Conservation (phyloP, 2,329 filamentous ascomycete species). For the Xylaria sp. region DNA sequence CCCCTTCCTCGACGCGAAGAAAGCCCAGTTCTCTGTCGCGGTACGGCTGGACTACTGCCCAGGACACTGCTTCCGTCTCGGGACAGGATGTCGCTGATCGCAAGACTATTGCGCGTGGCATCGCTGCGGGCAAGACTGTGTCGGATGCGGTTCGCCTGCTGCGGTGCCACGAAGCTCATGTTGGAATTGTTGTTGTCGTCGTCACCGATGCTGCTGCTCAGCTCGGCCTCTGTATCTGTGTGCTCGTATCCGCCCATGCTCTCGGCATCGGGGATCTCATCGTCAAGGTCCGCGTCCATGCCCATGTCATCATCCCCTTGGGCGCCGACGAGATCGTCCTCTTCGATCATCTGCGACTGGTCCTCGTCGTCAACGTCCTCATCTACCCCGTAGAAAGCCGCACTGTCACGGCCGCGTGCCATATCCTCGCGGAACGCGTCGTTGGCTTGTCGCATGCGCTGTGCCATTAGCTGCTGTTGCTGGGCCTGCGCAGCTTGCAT, state of each 20-base stretch:
- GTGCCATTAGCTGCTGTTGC: conserved; percentile 61
- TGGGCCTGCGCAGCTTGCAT: conserved; percentile 52
- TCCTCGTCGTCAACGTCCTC: conserved; percentile 67
- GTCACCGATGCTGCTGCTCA: conserved; percentile 60
- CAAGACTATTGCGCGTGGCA: conserved; percentile 63
- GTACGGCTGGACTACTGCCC: conserved; percentile 64
- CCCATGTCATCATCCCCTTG: conserved; percentile 58
- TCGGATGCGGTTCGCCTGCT: conserved; percentile 49
- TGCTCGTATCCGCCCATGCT: conserved; percentile 75
- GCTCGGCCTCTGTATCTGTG: conserved; percentile 77
- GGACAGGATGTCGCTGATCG: conserved; percentile 66
- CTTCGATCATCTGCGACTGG: conserved; percentile 69
- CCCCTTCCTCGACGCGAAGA: conserved; percentile 42
- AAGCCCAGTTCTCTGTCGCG: conserved; percentile 47
- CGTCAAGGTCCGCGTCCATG: conserved; percentile 77
- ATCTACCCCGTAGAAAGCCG: conserved; percentile 64
- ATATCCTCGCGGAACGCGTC: conserved; percentile 71
- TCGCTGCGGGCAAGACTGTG: conserved; percentile 55
- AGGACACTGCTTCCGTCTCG: conserved; percentile 68
- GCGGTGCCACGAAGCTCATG: conserved; percentile 19
- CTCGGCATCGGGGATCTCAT: conserved; percentile 74
- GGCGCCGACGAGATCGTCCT: conserved; percentile 65
- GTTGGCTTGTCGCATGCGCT: conserved; percentile 66
- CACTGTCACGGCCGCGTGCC: conserved; percentile 60
- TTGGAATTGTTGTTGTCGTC: conserved; percentile 47